These are phyloP conservation scores for Dioscorea dumetorum DNA, from an alignment of 106 monocot species.

Conservation along the genomic window DNA sequence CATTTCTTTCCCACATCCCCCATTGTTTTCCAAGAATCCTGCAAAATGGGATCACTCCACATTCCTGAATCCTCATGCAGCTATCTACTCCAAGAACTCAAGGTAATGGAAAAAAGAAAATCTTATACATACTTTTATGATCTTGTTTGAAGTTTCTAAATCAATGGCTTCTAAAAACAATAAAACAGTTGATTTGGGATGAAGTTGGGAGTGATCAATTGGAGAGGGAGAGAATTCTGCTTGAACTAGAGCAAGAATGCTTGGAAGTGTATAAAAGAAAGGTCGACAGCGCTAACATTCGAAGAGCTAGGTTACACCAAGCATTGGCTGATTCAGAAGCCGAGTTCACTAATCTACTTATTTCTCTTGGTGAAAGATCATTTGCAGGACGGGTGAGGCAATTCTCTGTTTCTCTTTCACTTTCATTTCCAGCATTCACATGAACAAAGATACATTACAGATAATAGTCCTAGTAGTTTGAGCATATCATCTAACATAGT, in stretches of 20 bases:
- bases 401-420: background rate
- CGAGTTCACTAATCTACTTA: conserved; percentile 60
- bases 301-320: conserved; percentile 44
- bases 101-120: conserved; percentile 19
- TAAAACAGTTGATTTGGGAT: conserved; percentile 66
- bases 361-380: conserved; percentile 68
- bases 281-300: conserved; percentile 58
- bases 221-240: conserved; percentile 50
- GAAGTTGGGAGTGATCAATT: conserved; percentile 54
- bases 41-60: conserved; percentile 32
- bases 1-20: background rate
- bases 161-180: background rate
- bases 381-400: conserved; percentile 36
- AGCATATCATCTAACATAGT: no score
- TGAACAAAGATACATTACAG: no score
- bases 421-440: no score
- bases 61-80: conserved; percentile 42
- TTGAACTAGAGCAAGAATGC: conserved; percentile 64
- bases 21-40: background rate
- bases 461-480: no score
- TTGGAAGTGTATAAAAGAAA: conserved; percentile 57
- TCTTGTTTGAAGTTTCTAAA: background rate
- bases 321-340: conserved; percentile 59
- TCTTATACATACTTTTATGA: background rate
- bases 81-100: conserved; percentile 66